Evolutionary conservation across 164 flowering plant species (phyloP).

Genomic region (Tetrastigma voinierianum): DNA sequence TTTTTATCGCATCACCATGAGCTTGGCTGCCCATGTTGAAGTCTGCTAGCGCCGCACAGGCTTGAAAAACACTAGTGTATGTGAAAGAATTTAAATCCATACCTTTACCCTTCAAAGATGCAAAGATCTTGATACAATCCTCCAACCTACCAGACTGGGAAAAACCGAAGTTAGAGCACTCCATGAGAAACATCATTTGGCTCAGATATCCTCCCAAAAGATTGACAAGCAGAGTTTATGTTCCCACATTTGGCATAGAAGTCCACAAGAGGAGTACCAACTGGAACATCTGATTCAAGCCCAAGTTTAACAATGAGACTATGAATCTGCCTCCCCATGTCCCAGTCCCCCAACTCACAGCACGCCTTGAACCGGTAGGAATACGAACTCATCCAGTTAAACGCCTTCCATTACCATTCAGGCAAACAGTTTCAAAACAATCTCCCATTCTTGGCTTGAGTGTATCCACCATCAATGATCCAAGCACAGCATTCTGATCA

Average conservation of each 20-base stretch:
- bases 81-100: slow-evolving; percentile 34
- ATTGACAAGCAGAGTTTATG: slow-evolving; percentile 34
- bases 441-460: slow-evolving; percentile 23
- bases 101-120: slow-evolving; percentile 27
- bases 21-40: slow-evolving; percentile 42
- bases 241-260: slow-evolving; percentile 48
- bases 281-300: slow-evolving; percentile 40
- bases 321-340: slow-evolving; percentile 49
- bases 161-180: slow-evolving; percentile 47
- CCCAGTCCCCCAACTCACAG: slow-evolving; percentile 25
- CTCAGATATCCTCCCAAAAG: slow-evolving; percentile 40
- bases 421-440: slow-evolving; percentile 35
- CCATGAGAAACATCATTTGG: slow-evolving; percentile 64
- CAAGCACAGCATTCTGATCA: slow-evolving; percentile 41
- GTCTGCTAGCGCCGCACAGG: slow-evolving; percentile 44
- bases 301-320: slow-evolving; percentile 37
- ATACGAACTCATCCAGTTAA: slow-evolving; percentile 50
- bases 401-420: slow-evolving; percentile 34
- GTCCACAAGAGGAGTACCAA: slow-evolving; percentile 60
- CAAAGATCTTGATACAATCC: slow-evolving; percentile 32
- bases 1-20: slow-evolving; percentile 65
- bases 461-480: slow-evolving; percentile 53
- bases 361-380: slow-evolving; percentile 47
- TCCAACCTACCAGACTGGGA: slow-evolving; percentile 39
- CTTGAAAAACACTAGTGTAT: slow-evolving; percentile 52